Evolutionary conservation across 768 basidiomycete species (phyloP).

Genomic region (Harrya chromipes): DNA sequence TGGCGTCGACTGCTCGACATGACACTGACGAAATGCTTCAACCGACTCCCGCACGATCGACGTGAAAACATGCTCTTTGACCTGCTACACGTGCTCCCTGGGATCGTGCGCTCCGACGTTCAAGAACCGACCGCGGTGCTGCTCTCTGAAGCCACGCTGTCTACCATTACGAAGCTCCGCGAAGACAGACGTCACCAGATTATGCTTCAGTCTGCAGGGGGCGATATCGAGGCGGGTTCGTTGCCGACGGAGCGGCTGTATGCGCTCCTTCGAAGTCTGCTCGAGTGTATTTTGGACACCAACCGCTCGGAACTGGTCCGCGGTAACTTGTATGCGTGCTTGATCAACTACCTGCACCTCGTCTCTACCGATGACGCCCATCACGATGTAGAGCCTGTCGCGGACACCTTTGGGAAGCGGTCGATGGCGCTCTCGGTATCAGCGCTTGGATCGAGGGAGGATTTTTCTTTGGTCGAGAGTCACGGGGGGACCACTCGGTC

Average conservation of each 20-base stretch:
- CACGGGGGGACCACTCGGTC: slow-evolving; percentile 28
- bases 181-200: slow-evolving; percentile 75
- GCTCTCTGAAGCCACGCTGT: slow-evolving; percentile 77
- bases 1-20: slow-evolving; percentile 88
- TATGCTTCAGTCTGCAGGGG: slow-evolving; percentile 60
- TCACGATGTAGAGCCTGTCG: slow-evolving; percentile 10
- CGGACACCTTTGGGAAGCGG: slow-evolving; percentile 23
- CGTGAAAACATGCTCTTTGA: slow-evolving; percentile 91
- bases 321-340: slow-evolving; percentile 90
- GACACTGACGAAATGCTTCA: slow-evolving; percentile 82
- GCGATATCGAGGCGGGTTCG: slow-evolving; percentile 60
- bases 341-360: slow-evolving; percentile 90
- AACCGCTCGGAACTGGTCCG: slow-evolving; percentile 83
- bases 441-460: slow-evolving; percentile 36
- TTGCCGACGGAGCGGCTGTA: slow-evolving; percentile 80
- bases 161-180: slow-evolving; percentile 83
- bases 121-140: slow-evolving; percentile 76
- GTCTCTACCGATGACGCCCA: slow-evolving; percentile 24
- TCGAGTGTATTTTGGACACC: slow-evolving; percentile 73
- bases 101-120: slow-evolving; percentile 61
- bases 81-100: slow-evolving; percentile 78
- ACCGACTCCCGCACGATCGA: slow-evolving; percentile 73
- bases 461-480: slow-evolving; percentile 37
- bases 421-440: slow-evolving; percentile 35
- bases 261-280: slow-evolving; percentile 64